Evolutionary conservation across 805 yeast genomes (phyloP).

Genomic region (Suhomyces pyralidae): DNA sequence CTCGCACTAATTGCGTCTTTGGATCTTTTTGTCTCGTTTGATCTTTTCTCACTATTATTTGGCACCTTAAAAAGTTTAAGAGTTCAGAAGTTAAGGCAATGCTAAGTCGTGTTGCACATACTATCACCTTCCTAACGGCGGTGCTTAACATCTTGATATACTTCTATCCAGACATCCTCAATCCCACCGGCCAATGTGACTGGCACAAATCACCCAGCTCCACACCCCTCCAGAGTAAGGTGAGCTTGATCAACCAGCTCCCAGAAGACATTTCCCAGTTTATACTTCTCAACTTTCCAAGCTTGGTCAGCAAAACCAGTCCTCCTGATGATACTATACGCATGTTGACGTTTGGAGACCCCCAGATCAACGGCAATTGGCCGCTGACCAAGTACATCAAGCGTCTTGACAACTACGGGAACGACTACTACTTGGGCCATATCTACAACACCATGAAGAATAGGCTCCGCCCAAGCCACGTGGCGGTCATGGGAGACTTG

Average conservation of each 20-base stretch:
- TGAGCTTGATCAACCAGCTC: conserved; percentile 10
- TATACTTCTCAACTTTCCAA: conserved; percentile 22
- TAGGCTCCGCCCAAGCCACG: conserved; percentile 70
- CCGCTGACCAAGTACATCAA: conserved; percentile 66
- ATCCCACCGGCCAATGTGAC: conserved; percentile 48
- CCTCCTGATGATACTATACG: conserved; percentile 41
- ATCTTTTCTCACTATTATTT: neutral
- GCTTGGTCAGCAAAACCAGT: conserved; percentile 12
- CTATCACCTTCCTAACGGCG: conserved; percentile 39
- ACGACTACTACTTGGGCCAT: conserved; percentile 86
- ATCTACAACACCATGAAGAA: conserved; percentile 64
- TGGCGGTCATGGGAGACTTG: conserved; percentile 88
- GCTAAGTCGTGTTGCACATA: conserved; percentile 14
- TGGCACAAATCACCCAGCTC: conserved; percentile 44
- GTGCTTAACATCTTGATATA: conserved; percentile 61
- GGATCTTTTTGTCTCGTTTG: neutral
- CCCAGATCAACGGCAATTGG: conserved; percentile 92
- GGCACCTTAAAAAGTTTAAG: no score
- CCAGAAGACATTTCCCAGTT: conserved; percentile 12
- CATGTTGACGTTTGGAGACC: conserved; percentile 88
- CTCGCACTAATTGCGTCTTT: neutral
- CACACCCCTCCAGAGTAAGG: conserved; percentile 4
- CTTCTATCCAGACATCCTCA: conserved; percentile 67
- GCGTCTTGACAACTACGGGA: conserved; percentile 80
- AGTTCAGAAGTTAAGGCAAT: neutral